Conservation (phyloP, 805 yeast species). For the Hanseniaspora thailandica region DNA sequence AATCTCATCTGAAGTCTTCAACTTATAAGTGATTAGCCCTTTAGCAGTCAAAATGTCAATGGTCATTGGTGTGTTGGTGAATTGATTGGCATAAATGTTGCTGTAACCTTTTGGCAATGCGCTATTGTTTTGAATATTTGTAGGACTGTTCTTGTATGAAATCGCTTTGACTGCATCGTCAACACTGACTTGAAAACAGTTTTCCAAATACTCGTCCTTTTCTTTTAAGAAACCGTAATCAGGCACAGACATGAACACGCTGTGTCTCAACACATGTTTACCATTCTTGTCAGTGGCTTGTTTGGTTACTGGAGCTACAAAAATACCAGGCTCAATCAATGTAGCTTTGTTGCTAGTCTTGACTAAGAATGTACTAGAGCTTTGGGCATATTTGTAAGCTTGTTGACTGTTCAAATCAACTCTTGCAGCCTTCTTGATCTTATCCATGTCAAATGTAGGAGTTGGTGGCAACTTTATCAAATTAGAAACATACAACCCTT, state of each 20-base stretch:
- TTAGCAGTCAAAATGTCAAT: slow-evolving; percentile 74
- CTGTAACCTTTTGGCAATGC: slow-evolving; percentile 68
- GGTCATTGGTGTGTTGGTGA: slow-evolving; percentile 50
- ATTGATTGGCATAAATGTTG: slow-evolving; percentile 79
- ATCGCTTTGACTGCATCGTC: slow-evolving; percentile 60
- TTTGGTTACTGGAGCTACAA: slow-evolving; percentile 48
- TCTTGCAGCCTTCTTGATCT: slow-evolving; percentile 20
- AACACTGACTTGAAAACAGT: slow-evolving; percentile 60
- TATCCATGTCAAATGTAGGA: slow-evolving; percentile 22
- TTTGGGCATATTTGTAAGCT: slow-evolving; percentile 30
- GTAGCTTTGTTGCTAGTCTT: slow-evolving; percentile 47
- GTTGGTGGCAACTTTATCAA: slow-evolving; percentile 55
- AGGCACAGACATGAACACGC: slow-evolving; percentile 62
- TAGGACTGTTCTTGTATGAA: slow-evolving; percentile 23
- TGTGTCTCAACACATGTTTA: slow-evolving; percentile 22
- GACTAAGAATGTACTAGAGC: slow-evolving; percentile 43
- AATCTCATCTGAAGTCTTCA: slow-evolving; percentile 68
- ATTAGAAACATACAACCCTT: slow-evolving; percentile 28
- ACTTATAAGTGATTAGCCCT: slow-evolving; percentile 65
- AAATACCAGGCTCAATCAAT: slow-evolving; percentile 77
- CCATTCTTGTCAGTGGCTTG: slow-evolving; percentile 3
- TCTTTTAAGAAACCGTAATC: slow-evolving; percentile 77
- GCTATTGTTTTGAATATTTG: slow-evolving; percentile 26
- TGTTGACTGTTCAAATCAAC: neutral
- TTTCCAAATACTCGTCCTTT: slow-evolving; percentile 61